phyloP scores from a whole-genome alignment of 2,329 filamentous ascomycete species.

The Phyllosticta citribraziliensis region DNA sequence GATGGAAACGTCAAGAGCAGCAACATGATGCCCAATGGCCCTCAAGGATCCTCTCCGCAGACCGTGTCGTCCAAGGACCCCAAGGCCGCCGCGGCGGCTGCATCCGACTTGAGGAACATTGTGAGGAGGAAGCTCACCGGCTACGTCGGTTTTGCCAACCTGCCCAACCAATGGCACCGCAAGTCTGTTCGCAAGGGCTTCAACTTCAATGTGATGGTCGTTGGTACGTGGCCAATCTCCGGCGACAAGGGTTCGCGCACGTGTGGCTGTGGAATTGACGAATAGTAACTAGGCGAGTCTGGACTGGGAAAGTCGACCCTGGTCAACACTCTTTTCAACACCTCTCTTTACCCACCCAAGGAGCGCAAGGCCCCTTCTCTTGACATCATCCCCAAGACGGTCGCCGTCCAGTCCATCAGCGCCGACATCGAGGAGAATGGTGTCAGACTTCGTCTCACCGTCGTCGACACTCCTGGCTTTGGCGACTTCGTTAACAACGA shows the following conservation, averaged over 20 bases:
- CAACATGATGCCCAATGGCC: constrained; percentile 44
- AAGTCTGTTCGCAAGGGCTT: constrained; percentile 99
- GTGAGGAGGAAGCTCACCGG: constrained; percentile 96
- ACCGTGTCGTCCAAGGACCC: constrained; percentile 57
- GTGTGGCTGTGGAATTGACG: constrained; percentile 5
- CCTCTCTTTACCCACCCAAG: constrained; percentile 94
- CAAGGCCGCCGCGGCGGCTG: constrained; percentile 43
- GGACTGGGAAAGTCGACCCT: constrained; percentile 97
- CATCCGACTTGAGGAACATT: constrained; percentile 70
- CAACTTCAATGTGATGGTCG: constrained; percentile 99
- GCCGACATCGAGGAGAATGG: constrained; percentile 88
- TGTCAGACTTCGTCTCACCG: constrained; percentile 88
- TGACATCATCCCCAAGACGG: constrained; percentile 90
- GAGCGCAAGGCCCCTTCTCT: constrained; percentile 96
- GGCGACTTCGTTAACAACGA: constrained; percentile 99
- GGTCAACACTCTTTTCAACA: constrained; percentile 99
- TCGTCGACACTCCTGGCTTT: constrained; percentile 96
- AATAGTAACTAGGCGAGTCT: constrained; percentile 67
- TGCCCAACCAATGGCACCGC: constrained; percentile 99
- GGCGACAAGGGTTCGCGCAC: background rate
- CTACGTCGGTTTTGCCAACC: constrained; percentile 96
- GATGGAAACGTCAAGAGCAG: constrained; percentile 43
- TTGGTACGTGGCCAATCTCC: constrained; percentile 51
- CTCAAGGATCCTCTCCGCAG: constrained; percentile 40
- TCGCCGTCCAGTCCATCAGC: constrained; percentile 45